Conservation (phyloP, 345 rosid species). For the Sonneratia caseolaris region DNA sequence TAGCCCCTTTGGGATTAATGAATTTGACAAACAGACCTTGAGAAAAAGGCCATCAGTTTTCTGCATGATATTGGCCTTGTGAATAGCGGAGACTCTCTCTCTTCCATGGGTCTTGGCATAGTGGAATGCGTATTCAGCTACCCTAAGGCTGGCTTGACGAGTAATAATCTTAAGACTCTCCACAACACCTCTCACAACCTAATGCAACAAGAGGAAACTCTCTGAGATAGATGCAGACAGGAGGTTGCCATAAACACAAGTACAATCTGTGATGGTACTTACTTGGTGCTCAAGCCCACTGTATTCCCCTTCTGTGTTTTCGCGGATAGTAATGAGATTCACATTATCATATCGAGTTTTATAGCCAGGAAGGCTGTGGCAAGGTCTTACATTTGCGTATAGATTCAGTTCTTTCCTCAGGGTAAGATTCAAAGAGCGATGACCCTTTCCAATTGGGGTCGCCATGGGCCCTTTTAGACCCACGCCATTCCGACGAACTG, state of each 20-base stretch:
- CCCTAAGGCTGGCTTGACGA: conserved; percentile 95
- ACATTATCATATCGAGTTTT: conserved; percentile 92
- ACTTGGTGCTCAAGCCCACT: conserved; percentile 99
- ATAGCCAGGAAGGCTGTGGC: conserved; percentile 95
- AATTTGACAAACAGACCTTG: conserved; percentile 34
- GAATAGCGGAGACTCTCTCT: conserved; percentile 93
- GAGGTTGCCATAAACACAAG: neutral
- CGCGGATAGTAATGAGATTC: conserved; percentile 86
- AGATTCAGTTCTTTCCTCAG: conserved; percentile 92
- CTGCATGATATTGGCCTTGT: conserved; percentile 99
- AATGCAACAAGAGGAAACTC: conserved; percentile 7
- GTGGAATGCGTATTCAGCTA: conserved; percentile 96
- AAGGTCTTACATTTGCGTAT: conserved; percentile 96
- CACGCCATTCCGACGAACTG: conserved; percentile 70
- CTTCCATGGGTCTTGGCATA: conserved; percentile 96
- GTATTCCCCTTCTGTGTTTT: conserved; percentile 98
- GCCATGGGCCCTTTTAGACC: conserved; percentile 99
- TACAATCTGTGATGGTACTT: conserved; percentile 17
- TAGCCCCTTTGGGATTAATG: neutral
- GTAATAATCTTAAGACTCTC: conserved; percentile 96
- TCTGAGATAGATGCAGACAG: neutral
- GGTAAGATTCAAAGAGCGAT: conserved; percentile 88
- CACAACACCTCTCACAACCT: conserved; percentile 99
- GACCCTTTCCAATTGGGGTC: conserved; percentile 98
- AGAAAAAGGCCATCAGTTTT: conserved; percentile 98